Base-by-base conservation (phyloP, 768 basidiomycete species). In the Boletus rubescentipes region DNA sequence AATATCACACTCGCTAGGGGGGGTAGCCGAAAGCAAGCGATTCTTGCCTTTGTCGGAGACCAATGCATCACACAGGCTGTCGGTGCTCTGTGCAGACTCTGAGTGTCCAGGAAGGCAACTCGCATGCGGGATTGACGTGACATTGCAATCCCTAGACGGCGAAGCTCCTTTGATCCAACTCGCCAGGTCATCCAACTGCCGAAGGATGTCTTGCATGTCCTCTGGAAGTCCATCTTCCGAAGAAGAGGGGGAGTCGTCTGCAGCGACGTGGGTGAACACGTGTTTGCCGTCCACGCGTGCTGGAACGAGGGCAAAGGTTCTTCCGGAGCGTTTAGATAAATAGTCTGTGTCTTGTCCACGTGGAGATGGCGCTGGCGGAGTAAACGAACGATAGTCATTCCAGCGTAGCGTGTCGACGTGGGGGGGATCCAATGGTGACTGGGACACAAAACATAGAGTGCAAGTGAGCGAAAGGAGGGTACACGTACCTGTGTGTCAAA, bases 151-250 rank as follows among this genome's bases (percentile, higher is more conserved):
- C 46, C 46, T 38, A 16, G 64, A 56, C 16, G 53, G 54, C 20
- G 68, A 61, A 45, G 62, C 52, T 26, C 49, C 45, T 32, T 50
- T 66, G 46, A 72, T 57, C 68, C 63, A 66, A 40, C 18, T 40
- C 2, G 68, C 68, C 39, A 70, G 32, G 37, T 68, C 62, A 34
- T 70, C 68, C 37, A 70, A 49, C 42, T 70, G 57, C 31, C 41
- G 56, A 16, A 70, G 57, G 2, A 66, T 48, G 18, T 64, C 66
- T 30, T 41, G 60, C 62, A 72, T 64, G 43, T 70, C 68, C 26
- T 58, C 55, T 38, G 60, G 66, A 37, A 70, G 55, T n/a, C 70
- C 68, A 20, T 36, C 32, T 16, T 49, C 16, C 14, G 42, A 38
- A 21, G 18, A 11, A 34, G 18, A 11, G 34, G 43, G 26, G 32